Evolutionary conservation across 768 basidiomycete genomes (phyloP).

Genomic region (Serendipita sp.): DNA sequence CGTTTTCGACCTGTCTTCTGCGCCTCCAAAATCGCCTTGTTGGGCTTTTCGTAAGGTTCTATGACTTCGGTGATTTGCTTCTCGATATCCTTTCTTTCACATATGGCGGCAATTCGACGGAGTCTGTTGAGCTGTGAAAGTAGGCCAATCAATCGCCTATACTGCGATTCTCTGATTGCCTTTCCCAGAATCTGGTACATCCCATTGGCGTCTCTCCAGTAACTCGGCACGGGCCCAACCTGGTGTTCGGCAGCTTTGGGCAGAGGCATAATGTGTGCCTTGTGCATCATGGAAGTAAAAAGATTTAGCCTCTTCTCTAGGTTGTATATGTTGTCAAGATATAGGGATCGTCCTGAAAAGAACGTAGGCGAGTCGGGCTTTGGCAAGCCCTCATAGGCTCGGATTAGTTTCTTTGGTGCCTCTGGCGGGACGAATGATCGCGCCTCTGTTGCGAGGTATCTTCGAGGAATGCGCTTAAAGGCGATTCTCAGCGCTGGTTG

Average conservation of each 20-base stretch:
- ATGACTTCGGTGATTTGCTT: constrained; percentile 35
- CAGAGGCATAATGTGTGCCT: constrained; percentile 58
- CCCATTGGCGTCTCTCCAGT: constrained; percentile 53
- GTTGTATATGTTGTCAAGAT: constrained; percentile 51
- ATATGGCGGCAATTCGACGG: constrained; percentile 39
- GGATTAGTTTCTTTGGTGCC: constrained; percentile 15
- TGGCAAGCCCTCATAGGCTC: constrained; percentile 12
- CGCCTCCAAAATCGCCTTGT: constrained; percentile 38
- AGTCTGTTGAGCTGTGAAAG: constrained; percentile 53
- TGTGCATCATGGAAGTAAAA: constrained; percentile 42
- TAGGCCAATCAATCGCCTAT: constrained; percentile 44
- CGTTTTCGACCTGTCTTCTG: constrained; percentile 33
- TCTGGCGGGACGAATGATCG: constrained; percentile 22
- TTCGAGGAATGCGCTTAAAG: neutral
- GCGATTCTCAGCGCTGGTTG: neutral
- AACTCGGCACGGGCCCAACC: constrained; percentile 39
- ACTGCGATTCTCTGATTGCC: constrained; percentile 49
- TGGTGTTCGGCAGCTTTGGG: constrained; percentile 49
- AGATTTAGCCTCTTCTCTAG: constrained; percentile 48
- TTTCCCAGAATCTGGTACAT: constrained; percentile 41
- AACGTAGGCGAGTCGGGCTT: constrained; percentile 58
- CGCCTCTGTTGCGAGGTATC: neutral
- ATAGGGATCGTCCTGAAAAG: constrained; percentile 64
- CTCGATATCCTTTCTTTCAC: constrained; percentile 41
- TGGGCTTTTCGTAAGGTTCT: constrained; percentile 41